These are phyloP conservation scores for Eucalyptus pauciflora DNA, from an alignment of 345 rosid genomes.

Conservation along the genomic window DNA sequence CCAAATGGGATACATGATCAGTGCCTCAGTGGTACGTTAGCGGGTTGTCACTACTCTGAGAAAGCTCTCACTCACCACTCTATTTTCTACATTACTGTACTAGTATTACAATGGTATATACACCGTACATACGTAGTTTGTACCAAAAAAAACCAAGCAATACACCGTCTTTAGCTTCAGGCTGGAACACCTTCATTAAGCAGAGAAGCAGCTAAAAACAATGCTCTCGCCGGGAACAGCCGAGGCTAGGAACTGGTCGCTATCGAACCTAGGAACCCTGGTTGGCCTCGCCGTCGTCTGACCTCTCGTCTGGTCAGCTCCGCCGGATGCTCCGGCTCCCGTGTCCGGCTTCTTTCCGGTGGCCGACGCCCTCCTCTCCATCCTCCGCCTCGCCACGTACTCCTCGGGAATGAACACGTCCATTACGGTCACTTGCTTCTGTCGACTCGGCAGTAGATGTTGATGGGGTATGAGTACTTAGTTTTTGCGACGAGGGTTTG, in stretches of 20 bases:
- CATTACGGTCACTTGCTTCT: constrained; percentile 3
- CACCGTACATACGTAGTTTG: neutral
- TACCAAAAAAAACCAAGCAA: neutral
- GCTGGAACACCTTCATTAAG: neutral
- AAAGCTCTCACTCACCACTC: neutral
- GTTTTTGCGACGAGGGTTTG: neutral
- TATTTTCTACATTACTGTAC: neutral
- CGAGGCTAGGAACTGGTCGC: neutral
- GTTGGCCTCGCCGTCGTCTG: neutral
- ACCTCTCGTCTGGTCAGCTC: neutral
- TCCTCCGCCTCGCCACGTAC: constrained; percentile 39
- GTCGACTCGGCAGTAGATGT: neutral
- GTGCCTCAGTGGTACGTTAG: neutral
- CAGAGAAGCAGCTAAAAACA: neutral
- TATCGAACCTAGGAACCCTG: neutral
- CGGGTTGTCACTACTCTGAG: neutral
- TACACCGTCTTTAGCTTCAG: neutral
- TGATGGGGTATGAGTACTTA: neutral
- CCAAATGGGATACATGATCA: neutral
- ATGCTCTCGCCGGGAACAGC: neutral
- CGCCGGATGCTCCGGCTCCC: neutral
- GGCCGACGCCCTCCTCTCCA: constrained; percentile 33
- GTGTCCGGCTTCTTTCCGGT: neutral
- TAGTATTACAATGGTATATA: neutral
- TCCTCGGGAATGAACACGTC: constrained; percentile 69